Evolutionary conservation across 2,329 filamentous ascomycete genomes (phyloP), one percentile per base, ranked within the genome.

Genomic region (Fusarium floridanum): DNA sequence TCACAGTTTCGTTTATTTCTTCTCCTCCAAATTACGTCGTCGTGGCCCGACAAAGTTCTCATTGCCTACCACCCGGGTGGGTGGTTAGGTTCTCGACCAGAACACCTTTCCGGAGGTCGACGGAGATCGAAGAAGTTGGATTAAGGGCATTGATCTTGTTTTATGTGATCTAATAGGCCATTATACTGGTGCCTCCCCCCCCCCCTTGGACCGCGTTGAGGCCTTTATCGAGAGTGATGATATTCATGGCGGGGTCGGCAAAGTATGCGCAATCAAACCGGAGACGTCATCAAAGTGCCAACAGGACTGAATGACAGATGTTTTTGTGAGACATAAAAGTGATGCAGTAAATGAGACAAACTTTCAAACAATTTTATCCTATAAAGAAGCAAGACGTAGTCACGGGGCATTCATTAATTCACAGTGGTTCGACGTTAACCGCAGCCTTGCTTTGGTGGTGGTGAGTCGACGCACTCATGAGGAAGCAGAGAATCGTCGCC

Each of bases 251-350:
- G 61, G 61, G 64, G 71, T 72, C 61, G 61, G 29, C 48, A 57
- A 74, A 72, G 72, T 65, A 69, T 60, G 32, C 56, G 55, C 37
- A 17, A 43, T 61, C 34, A 32, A 20, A 24, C 57, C 14, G 20
- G 32, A 60, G 60, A 74, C 71, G 71, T 72, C 71, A 74, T 74
- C 56, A 71, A n/a, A 29, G 16, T 27, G 32, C 45, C 14, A 56
- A n/a, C 27, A 57, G 43, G 12, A 8, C 29, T 37, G 24, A 9
- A 29, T 29, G 29, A 61, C 60, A 56, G 59, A 41, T 56, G 32
- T 45, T 67, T 63, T 63, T 61, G 32, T 57, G 53, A 73, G 57
- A 71, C 73, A 53, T 57, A 17, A 64, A 32, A 5, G 17, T 20
- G 27, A 53, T 53, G 10, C 4, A 53, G 11, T 53, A n/a, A 53